phyloP scores from a whole-genome alignment of 2,329 filamentous ascomycete genomes.

The Didymella lethalis region DNA sequence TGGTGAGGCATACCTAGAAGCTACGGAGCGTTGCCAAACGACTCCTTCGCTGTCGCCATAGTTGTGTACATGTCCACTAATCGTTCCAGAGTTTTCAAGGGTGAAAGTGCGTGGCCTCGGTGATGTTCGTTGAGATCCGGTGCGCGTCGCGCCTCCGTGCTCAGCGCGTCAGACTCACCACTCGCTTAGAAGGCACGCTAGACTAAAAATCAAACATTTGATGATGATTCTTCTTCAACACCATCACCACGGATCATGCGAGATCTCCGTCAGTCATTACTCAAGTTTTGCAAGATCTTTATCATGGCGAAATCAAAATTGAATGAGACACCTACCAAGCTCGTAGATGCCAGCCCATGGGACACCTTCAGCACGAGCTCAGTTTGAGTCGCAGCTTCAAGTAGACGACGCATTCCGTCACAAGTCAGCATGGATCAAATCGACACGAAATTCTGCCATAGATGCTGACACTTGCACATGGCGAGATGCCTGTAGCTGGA shows the following conservation, averaged over 20 bases:
- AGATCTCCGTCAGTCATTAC: not conserved
- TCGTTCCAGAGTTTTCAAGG: not conserved
- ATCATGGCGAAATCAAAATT: not conserved
- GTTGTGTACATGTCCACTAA: not conserved
- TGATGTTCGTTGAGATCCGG: not conserved
- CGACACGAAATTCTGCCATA: not conserved
- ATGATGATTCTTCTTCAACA: not conserved
- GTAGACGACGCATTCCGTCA: not conserved
- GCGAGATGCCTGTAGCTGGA: not conserved
- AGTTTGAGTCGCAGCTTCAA: not conserved
- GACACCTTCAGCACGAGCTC: not conserved
- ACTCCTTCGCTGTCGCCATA: not conserved
- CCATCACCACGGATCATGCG: not conserved
- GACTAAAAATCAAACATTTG: not conserved
- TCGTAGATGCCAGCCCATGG: not conserved
- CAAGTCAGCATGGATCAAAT: not conserved
- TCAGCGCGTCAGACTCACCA: not conserved
- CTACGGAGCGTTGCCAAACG: conserved; percentile 2
- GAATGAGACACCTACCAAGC: not conserved
- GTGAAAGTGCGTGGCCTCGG: not conserved
- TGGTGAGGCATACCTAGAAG: not conserved
- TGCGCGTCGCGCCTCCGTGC: not conserved
- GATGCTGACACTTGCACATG: not conserved
- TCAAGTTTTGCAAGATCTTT: not conserved
- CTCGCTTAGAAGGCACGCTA: not conserved